Conservation (phyloP, 1,284 basidiomycete species). For the Apiotrichum akiyoshidainum region DNA sequence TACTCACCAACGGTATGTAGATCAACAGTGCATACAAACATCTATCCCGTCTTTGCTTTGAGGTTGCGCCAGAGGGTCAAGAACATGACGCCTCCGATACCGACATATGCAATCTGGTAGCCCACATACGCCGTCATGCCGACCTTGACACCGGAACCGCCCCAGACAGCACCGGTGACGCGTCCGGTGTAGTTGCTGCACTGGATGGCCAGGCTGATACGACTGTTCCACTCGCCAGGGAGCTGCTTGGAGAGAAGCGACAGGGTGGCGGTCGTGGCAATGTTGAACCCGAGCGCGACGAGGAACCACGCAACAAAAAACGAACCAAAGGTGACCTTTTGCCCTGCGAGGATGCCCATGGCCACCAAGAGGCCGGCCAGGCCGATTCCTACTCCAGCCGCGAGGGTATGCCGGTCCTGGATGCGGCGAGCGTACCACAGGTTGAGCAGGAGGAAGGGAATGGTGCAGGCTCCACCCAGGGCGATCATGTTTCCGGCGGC, state of each 20-base stretch:
- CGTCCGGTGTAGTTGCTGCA: constrained; percentile 12
- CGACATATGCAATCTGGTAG: constrained; percentile 7
- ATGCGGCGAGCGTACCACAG: constrained; percentile 5
- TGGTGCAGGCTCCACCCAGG: constrained; percentile 10
- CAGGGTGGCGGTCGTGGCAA: constrained; percentile 10
- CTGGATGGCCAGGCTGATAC: constrained; percentile 10
- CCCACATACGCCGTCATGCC: constrained; percentile 13
- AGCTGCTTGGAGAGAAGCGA: constrained; percentile 13
- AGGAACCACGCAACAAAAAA: constrained; percentile 13
- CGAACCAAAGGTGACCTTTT: constrained; percentile 7
- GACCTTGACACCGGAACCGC: constrained; percentile 14
- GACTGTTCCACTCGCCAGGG: constrained; percentile 11
- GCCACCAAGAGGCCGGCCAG: constrained; percentile 3
- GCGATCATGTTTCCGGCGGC: constrained; percentile 14
- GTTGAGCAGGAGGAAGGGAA: constrained; percentile 14
- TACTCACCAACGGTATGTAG: too few species aligned
- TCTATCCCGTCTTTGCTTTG: constrained; percentile 14
- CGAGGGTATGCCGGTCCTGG: constrained; percentile 15
- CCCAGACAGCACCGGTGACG: constrained; percentile 15
- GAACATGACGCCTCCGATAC: constrained; percentile 8
- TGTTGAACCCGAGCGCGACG: constrained; percentile 15
- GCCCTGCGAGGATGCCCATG: constrained; percentile 3
- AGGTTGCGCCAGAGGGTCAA: constrained; percentile 7
- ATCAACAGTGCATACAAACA: not conserved
- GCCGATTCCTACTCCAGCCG: constrained; percentile 1